These are phyloP conservation scores for Microsporum audouinii DNA, from an alignment of 2,329 filamentous ascomycete genomes.

Conservation along the genomic window DNA sequence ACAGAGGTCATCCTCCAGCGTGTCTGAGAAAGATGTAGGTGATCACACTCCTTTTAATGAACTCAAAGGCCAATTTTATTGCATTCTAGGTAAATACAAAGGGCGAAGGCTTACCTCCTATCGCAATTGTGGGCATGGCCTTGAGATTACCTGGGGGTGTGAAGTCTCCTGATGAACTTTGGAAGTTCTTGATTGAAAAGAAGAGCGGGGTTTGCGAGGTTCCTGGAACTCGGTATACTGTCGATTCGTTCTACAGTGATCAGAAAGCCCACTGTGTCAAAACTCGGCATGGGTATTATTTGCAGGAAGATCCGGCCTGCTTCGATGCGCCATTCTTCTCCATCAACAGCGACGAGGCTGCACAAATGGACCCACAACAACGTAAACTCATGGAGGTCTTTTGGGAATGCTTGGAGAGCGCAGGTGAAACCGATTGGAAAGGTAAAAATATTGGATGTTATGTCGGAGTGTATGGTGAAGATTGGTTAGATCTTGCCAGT, in stretches of 20 bases:
- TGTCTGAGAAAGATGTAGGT: background rate
- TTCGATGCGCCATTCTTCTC: slow-evolving; percentile 27
- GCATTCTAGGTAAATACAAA: background rate
- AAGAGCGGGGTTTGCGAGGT: slow-evolving; percentile 9
- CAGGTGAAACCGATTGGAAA: slow-evolving; percentile 13
- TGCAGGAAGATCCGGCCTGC: slow-evolving; percentile 19
- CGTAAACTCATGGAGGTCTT: slow-evolving; percentile 25
- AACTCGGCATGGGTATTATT: slow-evolving; percentile 19
- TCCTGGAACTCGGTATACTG: slow-evolving; percentile 12
- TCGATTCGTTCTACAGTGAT: slow-evolving; percentile 6
- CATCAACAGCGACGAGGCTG: slow-evolving; percentile 20
- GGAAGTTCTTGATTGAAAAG: slow-evolving; percentile 10
- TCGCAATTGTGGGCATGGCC: slow-evolving; percentile 8
- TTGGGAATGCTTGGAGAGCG: slow-evolving; percentile 20
- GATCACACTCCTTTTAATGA: background rate
- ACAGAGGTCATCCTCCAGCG: background rate
- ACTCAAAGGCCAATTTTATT: background rate
- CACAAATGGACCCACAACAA: slow-evolving; percentile 26
- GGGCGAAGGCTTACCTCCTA: background rate
- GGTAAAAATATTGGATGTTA: slow-evolving; percentile 25
- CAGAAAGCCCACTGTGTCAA: background rate
- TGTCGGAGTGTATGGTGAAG: slow-evolving; percentile 21
- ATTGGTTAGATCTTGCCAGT: slow-evolving; percentile 13
- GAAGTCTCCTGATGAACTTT: background rate
- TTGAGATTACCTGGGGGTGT: slow-evolving; percentile 7